Evolutionary conservation across 805 yeast genomes (phyloP).

Genomic region (Candida stauntonica): DNA sequence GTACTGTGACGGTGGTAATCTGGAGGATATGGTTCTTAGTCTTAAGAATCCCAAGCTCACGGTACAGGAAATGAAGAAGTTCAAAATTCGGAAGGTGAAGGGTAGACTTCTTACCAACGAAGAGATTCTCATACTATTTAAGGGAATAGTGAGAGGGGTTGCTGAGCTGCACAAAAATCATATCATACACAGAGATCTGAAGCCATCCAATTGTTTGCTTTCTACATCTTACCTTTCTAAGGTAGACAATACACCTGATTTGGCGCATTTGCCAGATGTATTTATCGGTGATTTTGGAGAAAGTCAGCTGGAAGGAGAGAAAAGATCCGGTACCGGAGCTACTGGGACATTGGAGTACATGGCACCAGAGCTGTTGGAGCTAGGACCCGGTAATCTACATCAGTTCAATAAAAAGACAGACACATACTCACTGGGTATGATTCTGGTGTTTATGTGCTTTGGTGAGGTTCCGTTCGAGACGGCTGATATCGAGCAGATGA

Average conservation of each 20-base stretch:
- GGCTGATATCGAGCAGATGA: constrained; percentile 28
- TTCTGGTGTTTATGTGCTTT: constrained; percentile 70
- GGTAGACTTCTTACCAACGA: constrained; percentile 40
- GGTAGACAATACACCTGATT: constrained; percentile 11
- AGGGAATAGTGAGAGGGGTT: constrained; percentile 67
- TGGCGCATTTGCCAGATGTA: constrained; percentile 51
- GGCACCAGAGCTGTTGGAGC: constrained; percentile 60
- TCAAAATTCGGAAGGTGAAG: constrained; percentile 23
- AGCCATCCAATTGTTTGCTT: constrained; percentile 82
- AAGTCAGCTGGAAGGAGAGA: constrained; percentile 67
- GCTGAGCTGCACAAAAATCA: constrained; percentile 67
- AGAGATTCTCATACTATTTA: constrained; percentile 66
- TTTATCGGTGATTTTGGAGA: constrained; percentile 90
- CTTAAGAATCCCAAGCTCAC: constrained; percentile 34
- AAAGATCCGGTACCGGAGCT: constrained; percentile 66
- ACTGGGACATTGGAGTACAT: constrained; percentile 88
- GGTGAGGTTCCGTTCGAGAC: constrained; percentile 59
- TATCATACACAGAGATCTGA: constrained; percentile 82
- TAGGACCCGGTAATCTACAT: constrained; percentile 4
- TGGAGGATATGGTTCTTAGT: constrained; percentile 58
- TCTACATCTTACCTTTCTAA: constrained; percentile 23
- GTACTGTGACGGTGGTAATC: constrained; percentile 83
- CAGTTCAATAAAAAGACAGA: constrained; percentile 73
- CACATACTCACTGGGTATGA: constrained; percentile 79
- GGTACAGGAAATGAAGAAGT: constrained; percentile 35